These are phyloP conservation scores for Neolecta irregularis DNA, from an alignment of 1,139 yeast species.

Conservation along the genomic window DNA sequence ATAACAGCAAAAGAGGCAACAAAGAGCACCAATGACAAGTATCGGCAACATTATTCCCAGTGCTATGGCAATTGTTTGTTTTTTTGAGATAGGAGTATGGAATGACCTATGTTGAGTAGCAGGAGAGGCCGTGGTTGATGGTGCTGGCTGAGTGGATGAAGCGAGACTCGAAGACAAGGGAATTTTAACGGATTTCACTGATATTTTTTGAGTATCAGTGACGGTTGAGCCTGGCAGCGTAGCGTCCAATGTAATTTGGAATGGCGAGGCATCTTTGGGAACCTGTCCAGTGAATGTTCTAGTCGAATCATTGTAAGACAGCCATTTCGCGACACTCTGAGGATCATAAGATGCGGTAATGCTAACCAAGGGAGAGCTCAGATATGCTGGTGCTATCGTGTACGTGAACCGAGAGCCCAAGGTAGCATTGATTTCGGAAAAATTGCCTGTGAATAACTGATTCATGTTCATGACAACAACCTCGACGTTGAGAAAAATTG, in stretches of 20 bases:
- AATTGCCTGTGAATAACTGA: too few species aligned
- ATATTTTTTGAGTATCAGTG: too few species aligned
- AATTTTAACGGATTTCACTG: too few species aligned
- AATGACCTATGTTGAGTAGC: too few species aligned
- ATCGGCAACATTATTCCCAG: slow-evolving; percentile 77
- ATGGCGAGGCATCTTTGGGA: slow-evolving; percentile 35
- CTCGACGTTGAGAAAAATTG: slow-evolving; percentile 11
- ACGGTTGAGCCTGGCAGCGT: too few species aligned
- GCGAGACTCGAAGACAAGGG: too few species aligned
- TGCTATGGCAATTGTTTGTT: slow-evolving; percentile 67
- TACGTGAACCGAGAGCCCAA: slow-evolving; percentile 41
- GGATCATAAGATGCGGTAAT: slow-evolving; percentile 36
- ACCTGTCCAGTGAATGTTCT: slow-evolving; percentile 53
- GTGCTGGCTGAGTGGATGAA: slow-evolving; percentile 8
- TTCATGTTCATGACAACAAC: too few species aligned
- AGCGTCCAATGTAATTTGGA: too few species aligned
- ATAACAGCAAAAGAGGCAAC: slow-evolving; percentile 7
- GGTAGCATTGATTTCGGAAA: slow-evolving; percentile 43
- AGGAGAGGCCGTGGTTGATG: slow-evolving; percentile 14
- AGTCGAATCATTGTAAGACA: slow-evolving; percentile 42
- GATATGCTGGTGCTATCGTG: too few species aligned
- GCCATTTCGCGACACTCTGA: slow-evolving; percentile 36
- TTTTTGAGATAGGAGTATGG: too few species aligned
- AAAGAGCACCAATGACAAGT: too few species aligned
- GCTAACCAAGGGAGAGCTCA: slow-evolving; percentile 26